Evolutionary conservation across 148 eudicot genomes (phyloP).

Genomic region (Rhododendron mucronatum): DNA sequence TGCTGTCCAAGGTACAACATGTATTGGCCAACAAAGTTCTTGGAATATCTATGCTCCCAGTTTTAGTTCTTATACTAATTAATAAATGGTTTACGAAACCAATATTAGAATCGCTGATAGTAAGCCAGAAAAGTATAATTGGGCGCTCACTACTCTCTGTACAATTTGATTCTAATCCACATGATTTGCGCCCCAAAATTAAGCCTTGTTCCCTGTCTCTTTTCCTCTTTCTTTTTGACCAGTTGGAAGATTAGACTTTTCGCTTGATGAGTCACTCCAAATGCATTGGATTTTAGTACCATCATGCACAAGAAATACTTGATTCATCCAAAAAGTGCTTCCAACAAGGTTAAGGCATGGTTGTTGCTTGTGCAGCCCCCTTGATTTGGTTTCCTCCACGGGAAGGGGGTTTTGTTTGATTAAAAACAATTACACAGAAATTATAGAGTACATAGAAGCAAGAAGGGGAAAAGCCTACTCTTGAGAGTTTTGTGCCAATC

Average conservation of each 20-base stretch:
- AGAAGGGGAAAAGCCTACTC: too few species aligned
- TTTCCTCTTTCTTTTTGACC: background rate
- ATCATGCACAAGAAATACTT: background rate
- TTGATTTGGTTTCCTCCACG: too few species aligned
- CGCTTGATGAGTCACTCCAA: background rate
- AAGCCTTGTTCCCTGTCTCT: background rate
- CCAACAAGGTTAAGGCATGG: background rate
- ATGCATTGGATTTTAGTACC: background rate
- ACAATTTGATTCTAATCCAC: background rate
- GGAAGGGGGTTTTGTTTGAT: too few species aligned
- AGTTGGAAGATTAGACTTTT: background rate
- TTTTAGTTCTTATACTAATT: background rate
- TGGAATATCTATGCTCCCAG: background rate
- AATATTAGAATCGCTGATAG: background rate
- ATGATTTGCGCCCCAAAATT: background rate
- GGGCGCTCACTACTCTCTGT: background rate
- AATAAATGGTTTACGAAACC: background rate
- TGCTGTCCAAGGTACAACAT: slow-evolving; percentile 71
- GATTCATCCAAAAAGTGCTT: background rate
- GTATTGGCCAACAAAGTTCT: too few species aligned
- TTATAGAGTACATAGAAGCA: too few species aligned
- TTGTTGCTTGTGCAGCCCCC: too few species aligned
- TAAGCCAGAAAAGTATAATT: background rate
- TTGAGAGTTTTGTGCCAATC: slow-evolving; percentile 54
- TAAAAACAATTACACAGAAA: too few species aligned